These are phyloP conservation scores for Globisporangium iwayamae DNA, from an alignment of 352 stramenopile species.

Conservation along the genomic window DNA sequence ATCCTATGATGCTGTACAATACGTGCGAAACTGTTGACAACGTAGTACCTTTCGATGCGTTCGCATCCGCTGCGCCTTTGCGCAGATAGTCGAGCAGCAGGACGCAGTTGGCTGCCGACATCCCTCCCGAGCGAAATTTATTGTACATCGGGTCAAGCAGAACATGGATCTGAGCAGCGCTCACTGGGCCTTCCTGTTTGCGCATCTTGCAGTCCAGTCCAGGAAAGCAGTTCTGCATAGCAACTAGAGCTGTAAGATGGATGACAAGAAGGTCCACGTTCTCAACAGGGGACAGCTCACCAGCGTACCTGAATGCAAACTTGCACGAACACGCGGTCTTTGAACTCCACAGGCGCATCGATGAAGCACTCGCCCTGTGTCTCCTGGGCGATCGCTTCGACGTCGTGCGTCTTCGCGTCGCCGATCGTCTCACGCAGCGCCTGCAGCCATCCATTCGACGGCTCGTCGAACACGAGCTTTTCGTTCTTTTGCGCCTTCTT, in stretches of 20 bases:
- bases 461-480: conserved; percentile 51
- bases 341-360: conserved; percentile 39
- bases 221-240: conserved; percentile 54
- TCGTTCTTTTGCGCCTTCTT: conserved; percentile 31
- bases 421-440: conserved; percentile 35
- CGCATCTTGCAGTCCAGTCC: conserved; percentile 59
- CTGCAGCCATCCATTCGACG: conserved; percentile 40
- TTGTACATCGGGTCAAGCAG: conserved; percentile 64
- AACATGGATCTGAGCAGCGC: conserved; percentile 38
- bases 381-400: conserved; percentile 26
- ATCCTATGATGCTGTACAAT: background rate
- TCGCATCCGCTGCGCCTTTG: conserved; percentile 35
- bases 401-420: background rate
- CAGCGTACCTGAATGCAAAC: conserved; percentile 64
- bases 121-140: conserved; percentile 54
- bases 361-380: conserved; percentile 25
- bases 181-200: conserved; percentile 18
- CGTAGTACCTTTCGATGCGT: conserved; percentile 25
- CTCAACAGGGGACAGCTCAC: background rate
- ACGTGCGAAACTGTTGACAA: background rate
- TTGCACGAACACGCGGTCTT: conserved; percentile 62
- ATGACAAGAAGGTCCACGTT: background rate
- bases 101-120: conserved; percentile 45
- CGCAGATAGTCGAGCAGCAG: conserved; percentile 54
- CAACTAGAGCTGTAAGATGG: background rate